Conservation (phyloP, 148 eudicot species). For the Vaccinium macrocarpon region DNA sequence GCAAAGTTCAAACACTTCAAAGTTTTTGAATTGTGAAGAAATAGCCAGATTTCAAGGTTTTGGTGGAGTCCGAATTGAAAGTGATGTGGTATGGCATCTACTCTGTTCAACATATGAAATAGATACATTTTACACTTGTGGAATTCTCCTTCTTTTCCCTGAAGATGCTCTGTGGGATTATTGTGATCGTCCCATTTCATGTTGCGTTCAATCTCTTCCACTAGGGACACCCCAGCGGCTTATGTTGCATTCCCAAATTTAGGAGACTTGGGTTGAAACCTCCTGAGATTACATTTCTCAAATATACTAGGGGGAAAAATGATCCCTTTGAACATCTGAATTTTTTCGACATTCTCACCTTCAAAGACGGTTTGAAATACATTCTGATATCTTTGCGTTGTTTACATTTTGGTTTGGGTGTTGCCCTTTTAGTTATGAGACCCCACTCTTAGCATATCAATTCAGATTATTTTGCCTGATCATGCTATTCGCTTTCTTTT, state of each 20-base stretch:
- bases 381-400: neutral
- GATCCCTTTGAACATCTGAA: neutral
- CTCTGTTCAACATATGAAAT: neutral
- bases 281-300: neutral
- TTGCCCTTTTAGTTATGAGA: neutral
- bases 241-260: neutral
- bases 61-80: constrained; percentile 98
- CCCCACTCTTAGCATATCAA: neutral
- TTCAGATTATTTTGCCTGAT: neutral
- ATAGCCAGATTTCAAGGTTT: constrained; percentile 67
- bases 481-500: neutral
- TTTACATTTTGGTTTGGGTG: neutral
- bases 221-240: neutral
- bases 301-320: neutral
- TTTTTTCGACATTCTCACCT: neutral
- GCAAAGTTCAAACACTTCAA: constrained; percentile 61
- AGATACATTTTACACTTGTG: neutral
- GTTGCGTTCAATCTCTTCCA: neutral
- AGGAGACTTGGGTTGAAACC: neutral
- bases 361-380: neutral
- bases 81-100: constrained; percentile 66
- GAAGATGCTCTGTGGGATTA: neutral
- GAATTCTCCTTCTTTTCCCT: neutral
- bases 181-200: neutral
- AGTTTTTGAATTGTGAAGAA: constrained; percentile 59